Base-by-base conservation (phyloP, 2,329 filamentous ascomycete genomes). In the Ceratocystis diversiconidia region DNA sequence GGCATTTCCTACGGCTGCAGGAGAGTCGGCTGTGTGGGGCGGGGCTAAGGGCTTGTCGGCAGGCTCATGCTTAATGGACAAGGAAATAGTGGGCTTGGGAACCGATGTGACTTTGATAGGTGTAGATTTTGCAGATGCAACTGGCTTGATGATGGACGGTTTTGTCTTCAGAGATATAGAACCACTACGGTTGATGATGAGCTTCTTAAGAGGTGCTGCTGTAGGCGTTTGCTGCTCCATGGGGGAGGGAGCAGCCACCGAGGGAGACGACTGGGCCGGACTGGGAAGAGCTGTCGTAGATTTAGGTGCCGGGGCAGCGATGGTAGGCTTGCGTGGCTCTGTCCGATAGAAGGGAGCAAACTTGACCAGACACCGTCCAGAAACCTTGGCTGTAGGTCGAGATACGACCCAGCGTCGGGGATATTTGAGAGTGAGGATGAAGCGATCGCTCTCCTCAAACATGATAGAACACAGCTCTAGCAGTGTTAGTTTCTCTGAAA, bases 381-480 rank as follows among this genome's bases (percentile, higher is more conserved):
- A 71, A n/a, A 74, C 71, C 67, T 74, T 73, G 65, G 73, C 72
- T 8, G 70, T 69, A 5, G 73, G 71, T 67, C 75, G 73, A 68
- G 74, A 73, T 17, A 73, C 73, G 68, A 70, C 76, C 77, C 77
- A 79, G 7, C 70, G 72, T 69, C 77, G 76, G 7, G 77, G 77
- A 63, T 77, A 71, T 66, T 73, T 73, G 17, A 79, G 66, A 1
- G 76, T 78, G 10, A 79, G 63, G 7, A 78, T 72, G 74, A 76
- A 79, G 62, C 73, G 73, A 57, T 72, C 70, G 12, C 77, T 75
- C 68, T 78, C 76, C 66, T 79, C 77, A 68, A 79, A 78, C 76
- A 79, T 78, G 73, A 77, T 76, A 8, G 74, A 75, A 15, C 77
- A 77, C n/a, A 79, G 67, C 68, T 78, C 75, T 59, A 79, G 71